A percentile compares a stretch with the other conserved stretches of the same genome.
Conservation (phyloP, 805 yeast species). For the Tetrapisispora pingtungensis region DNA sequence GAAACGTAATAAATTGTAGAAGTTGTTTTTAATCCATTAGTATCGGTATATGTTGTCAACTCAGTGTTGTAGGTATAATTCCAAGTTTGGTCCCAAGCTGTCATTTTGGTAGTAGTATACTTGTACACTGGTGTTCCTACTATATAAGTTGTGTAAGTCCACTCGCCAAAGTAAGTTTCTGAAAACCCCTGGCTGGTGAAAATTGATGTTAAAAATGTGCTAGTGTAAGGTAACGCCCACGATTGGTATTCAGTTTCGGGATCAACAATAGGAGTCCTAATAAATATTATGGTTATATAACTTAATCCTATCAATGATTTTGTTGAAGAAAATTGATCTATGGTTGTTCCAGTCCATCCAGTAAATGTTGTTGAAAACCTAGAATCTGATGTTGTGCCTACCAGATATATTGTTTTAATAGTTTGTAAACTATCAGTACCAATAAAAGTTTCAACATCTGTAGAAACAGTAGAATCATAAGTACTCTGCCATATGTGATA, state of each 20-base stretch:
- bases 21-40: not conserved
- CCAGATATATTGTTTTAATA: slow-evolving; percentile 4
- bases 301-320: not conserved
- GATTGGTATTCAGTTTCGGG: not conserved
- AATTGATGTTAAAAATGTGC: not conserved
- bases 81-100: not conserved
- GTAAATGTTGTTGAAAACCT: not conserved
- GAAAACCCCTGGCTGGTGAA: not conserved
- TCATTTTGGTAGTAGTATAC: not conserved
- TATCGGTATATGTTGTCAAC: not conserved
- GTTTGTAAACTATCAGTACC: slow-evolving; percentile 5
- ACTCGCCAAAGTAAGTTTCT: not conserved
- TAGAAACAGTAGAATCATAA: slow-evolving; percentile 1
- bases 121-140: not conserved
- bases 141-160: not conserved
- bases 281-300: not conserved
- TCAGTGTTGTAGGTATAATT: not conserved
- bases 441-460: not conserved
- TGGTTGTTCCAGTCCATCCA: not conserved
- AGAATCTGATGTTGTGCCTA: slow-evolving; percentile 1
- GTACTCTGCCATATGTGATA: not conserved
- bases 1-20: slow-evolving; percentile 1
- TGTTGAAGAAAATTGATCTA: slow-evolving; percentile 2
- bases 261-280: not conserved
- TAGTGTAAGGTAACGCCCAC: not conserved